phyloP scores from a whole-genome alignment of 257 asterid genomes.

The Echites panduratus region DNA sequence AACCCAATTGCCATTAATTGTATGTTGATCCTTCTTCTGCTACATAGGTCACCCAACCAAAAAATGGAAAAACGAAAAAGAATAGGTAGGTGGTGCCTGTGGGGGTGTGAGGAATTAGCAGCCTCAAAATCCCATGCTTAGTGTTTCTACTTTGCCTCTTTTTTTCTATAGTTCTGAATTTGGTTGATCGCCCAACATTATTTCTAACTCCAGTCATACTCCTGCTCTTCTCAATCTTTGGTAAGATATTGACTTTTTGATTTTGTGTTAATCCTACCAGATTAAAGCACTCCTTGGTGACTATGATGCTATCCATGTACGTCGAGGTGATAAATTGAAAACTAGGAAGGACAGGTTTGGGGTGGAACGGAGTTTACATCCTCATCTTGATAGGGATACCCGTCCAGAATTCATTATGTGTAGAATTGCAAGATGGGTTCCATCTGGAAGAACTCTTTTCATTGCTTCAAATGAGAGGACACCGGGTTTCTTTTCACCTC shows the following conservation, averaged over 20 bases:
- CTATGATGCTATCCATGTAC: constrained; percentile 93
- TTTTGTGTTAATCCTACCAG: constrained; percentile 32
- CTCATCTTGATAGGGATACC: constrained; percentile 93
- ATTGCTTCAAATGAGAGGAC: constrained; percentile 90
- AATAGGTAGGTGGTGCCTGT: too few relatives aligned
- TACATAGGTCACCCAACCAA: too few relatives aligned
- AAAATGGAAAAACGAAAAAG: too few relatives aligned
- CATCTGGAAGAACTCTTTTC: constrained; percentile 71
- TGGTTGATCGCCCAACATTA: not conserved
- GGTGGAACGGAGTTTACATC: constrained; percentile 67
- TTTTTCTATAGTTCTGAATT: not conserved
- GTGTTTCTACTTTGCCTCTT: not conserved
- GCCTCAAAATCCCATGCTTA: not conserved
- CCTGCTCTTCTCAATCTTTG: not conserved
- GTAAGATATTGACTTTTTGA: constrained; percentile 1
- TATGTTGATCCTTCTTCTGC: not conserved
- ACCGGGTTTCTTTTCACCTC: constrained; percentile 77
- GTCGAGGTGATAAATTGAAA: constrained; percentile 87
- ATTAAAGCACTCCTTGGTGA: constrained; percentile 76
- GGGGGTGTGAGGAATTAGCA: not conserved
- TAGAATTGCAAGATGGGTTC: constrained; percentile 86
- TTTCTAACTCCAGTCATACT: not conserved
- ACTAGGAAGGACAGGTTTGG: constrained; percentile 90
- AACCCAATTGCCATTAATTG: not conserved
- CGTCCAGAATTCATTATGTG: constrained; percentile 82